Conservation (phyloP, 176 grass and related monocot genomes). For the Cocos nucifera region DNA sequence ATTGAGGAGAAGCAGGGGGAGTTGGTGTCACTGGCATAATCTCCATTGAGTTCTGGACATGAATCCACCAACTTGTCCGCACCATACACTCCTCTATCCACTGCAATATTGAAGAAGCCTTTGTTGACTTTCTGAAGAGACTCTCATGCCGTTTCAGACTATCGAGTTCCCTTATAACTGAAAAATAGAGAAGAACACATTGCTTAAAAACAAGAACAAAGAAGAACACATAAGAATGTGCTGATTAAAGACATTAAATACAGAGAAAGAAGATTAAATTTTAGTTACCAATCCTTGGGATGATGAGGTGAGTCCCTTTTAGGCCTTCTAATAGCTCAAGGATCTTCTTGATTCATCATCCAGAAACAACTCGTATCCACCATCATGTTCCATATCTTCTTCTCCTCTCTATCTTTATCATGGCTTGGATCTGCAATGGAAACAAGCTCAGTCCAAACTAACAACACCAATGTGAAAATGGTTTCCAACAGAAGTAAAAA, state of each 20-base stretch:
- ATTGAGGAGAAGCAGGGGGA: constrained; percentile 69
- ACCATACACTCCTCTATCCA: constrained; percentile 89
- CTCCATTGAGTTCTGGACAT: constrained; percentile 72
- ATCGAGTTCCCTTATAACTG: constrained; percentile 88
- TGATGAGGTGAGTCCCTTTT: constrained; percentile 67
- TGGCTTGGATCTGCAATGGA: constrained; percentile 5
- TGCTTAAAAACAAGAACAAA: neutral
- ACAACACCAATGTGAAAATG: neutral
- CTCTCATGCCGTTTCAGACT: constrained; percentile 64
- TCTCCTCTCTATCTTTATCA: constrained; percentile 24
- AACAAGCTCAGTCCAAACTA: neutral
- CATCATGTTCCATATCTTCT: constrained; percentile 78
- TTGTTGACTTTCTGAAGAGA: constrained; percentile 48
- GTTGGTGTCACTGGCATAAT: constrained; percentile 52
- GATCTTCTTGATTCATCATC: constrained; percentile 65
- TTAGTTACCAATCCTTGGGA: constrained; percentile 70
- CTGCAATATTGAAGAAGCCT: constrained; percentile 56
- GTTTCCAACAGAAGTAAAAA: neutral
- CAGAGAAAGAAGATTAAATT: neutral
- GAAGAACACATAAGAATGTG: neutral
- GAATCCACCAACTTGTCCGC: constrained; percentile 68
- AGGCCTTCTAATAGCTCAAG: constrained; percentile 60
- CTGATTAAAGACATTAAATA: neutral
- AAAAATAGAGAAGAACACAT: neutral
- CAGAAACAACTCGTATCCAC: constrained; percentile 61